phyloP scores from a whole-genome alignment of 371 early-diverging fungal species.

The Batrachochytrium dendrobatidis region DNA sequence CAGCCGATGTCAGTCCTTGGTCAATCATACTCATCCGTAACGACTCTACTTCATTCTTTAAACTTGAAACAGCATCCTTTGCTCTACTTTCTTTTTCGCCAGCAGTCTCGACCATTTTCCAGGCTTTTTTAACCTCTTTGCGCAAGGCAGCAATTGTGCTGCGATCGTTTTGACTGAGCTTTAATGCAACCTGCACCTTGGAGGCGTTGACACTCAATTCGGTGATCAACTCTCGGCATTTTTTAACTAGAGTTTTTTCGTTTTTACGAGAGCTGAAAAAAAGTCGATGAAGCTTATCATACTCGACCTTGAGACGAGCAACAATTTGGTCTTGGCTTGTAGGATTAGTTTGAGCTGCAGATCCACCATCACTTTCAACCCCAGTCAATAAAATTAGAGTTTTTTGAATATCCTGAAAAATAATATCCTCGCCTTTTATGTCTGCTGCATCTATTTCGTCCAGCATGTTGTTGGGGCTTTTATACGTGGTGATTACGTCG shows the following conservation, averaged over 20 bases:
- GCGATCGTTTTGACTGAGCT: slow-evolving; percentile 38
- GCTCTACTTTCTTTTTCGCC: slow-evolving; percentile 27
- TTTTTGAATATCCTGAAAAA: slow-evolving; percentile 19
- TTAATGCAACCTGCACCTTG: slow-evolving; percentile 40
- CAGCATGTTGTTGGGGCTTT: neutral
- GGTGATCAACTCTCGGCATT: slow-evolving; percentile 26
- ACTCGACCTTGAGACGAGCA: slow-evolving; percentile 23
- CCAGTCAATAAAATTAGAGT: slow-evolving; percentile 16
- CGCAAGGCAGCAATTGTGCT: slow-evolving; percentile 30
- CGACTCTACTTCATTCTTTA: slow-evolving; percentile 29
- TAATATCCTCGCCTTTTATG: slow-evolving; percentile 1
- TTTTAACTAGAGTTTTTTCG: slow-evolving; percentile 28
- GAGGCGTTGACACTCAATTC: slow-evolving; percentile 29
- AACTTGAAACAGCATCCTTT: slow-evolving; percentile 27
- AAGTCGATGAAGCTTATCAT: slow-evolving; percentile 35
- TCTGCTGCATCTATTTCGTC: neutral
- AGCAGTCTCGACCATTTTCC: slow-evolving; percentile 41
- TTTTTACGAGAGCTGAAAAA: slow-evolving; percentile 34
- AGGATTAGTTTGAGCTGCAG: slow-evolving; percentile 5
- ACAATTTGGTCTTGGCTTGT: slow-evolving; percentile 3
- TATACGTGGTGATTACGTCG: neutral
- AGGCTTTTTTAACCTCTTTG: slow-evolving; percentile 44
- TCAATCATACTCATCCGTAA: slow-evolving; percentile 15
- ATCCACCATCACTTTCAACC: slow-evolving; percentile 5
- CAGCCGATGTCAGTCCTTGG: neutral